Base-by-base conservation (phyloP, 768 basidiomycete genomes). In the Crassisporium funariophilum region DNA sequence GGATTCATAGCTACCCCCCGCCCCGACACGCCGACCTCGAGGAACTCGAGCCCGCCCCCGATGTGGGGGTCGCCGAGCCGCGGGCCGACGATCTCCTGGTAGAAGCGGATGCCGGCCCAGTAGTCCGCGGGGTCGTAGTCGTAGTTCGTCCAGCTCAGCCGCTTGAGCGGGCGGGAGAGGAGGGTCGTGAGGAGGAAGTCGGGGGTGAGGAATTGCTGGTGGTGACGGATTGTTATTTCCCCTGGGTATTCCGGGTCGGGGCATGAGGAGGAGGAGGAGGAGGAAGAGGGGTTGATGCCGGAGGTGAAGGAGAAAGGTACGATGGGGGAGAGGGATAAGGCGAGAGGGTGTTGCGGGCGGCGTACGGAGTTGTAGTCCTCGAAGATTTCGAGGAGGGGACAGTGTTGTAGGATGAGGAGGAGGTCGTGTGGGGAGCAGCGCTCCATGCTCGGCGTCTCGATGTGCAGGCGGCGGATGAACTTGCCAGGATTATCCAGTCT, bases 81-180 rank as follows among this genome's bases (percentile, higher is more conserved):
- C 4, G 79, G 79, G 1, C 72, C 78, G 56, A 82, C 77, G 60
- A 81, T 76, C 31, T 78, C 76, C 17, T 73, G 68, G 47, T 81
- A 81, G 49, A 73, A 71, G 1, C 77, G 75, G 1, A 77, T 69
- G 41, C 85, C 83, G 46, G 50, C 50, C 4, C 51, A 58, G 20
- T 56, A 61, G 44, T 66, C 61, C 3, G 46, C 36, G 3, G 48
- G 46, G 41, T 65, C 61, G 35, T 69, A 59, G 23, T 82, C 84
- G 55, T 89, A 89, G 57, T 81, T 86, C 25, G 86, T 88, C 77
- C 84, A 86, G 19, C 79, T 81, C 11, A 89, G 69, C 21, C 80
- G 69, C 4, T 79, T 76, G 25, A 89, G 70, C 68, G 79, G 37
- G 74, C 79, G 51, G 19, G 55, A 46, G 17, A 66, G 57, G 20